Percentiles rank a stretch among this genome's conserved stretches.
phyloP scores from a whole-genome alignment of 2,329 filamentous ascomycete genomes.

The Sporothrix pseudoabietina region DNA sequence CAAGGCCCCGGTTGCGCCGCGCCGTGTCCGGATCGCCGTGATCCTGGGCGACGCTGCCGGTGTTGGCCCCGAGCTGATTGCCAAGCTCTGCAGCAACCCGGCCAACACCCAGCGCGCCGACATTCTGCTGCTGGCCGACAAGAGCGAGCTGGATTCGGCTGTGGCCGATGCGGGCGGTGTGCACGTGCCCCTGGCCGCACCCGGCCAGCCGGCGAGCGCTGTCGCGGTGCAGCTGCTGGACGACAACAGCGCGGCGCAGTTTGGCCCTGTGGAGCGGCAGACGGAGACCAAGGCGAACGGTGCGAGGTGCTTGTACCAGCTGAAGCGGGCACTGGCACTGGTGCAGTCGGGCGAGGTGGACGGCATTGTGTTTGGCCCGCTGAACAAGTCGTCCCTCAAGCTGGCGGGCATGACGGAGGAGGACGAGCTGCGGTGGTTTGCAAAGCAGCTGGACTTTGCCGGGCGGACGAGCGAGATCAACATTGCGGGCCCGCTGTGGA shows the following conservation, averaged over 20 bases:
- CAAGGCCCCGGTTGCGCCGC: neutral
- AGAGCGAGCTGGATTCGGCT: constrained; percentile 1
- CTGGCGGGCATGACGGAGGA: constrained; percentile 1
- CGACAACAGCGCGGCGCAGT: constrained; percentile 3
- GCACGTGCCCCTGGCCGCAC: neutral
- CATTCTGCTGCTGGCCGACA: neutral
- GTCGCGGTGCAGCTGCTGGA: neutral
- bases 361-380: constrained; percentile 6
- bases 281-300: neutral
- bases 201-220: neutral
- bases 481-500: constrained; percentile 8
- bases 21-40: neutral
- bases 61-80: neutral
- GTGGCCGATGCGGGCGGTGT: neutral
- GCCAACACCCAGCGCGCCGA: neutral
- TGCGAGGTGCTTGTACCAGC: neutral
- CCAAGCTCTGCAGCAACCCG: neutral
- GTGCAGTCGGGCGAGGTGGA: constrained; percentile 1
- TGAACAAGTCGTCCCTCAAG: neutral
- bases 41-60: neutral
- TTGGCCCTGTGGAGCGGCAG: neutral
- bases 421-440: constrained; percentile 16
- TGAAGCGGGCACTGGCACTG: neutral
- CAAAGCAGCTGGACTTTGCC: neutral
- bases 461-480: neutral